These are phyloP conservation scores for Prosopis cineraria DNA, from an alignment of 306 rosid genomes.

Conservation along the genomic window DNA sequence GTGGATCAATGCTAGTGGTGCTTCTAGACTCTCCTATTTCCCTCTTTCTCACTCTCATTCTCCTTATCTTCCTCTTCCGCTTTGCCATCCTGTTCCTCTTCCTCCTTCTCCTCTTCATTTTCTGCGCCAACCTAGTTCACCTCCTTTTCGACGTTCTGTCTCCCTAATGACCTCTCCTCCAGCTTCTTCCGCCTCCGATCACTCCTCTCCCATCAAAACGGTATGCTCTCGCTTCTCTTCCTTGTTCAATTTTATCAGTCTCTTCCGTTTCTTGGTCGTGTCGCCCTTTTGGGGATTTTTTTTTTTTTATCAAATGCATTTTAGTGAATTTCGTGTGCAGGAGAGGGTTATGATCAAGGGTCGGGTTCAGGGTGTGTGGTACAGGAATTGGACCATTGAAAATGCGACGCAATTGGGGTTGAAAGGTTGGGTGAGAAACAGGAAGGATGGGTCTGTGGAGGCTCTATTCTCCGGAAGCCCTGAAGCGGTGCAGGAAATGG, in stretches of 20 bases:
- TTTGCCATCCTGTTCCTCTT: conserved; percentile 51
- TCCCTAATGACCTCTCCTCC: conserved; percentile 52
- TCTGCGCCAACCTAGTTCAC: conserved; percentile 55
- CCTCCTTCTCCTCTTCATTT: conserved; percentile 52
- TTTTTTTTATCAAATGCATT: not conserved
- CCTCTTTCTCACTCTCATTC: conserved; percentile 48
- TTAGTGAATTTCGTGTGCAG: conserved; percentile 38
- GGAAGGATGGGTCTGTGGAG: conserved; percentile 55
- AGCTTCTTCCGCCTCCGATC: conserved; percentile 34
- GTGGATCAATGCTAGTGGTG: conserved; percentile 46
- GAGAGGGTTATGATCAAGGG: conserved; percentile 90
- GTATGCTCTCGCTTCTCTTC: conserved; percentile 38
- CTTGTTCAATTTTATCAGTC: not conserved
- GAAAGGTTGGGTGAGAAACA: conserved; percentile 55
- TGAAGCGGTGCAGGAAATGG: conserved; percentile 61
- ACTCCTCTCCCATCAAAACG: conserved; percentile 57
- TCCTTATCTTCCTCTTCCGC: conserved; percentile 53
- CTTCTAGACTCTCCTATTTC: conserved; percentile 62
- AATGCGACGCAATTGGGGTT: conserved; percentile 46
- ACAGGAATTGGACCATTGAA: conserved; percentile 54
- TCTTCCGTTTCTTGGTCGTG: not conserved
- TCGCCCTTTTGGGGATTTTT: not conserved
- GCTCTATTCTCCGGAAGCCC: conserved; percentile 48
- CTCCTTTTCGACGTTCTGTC: conserved; percentile 49
- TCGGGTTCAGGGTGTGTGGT: conserved; percentile 66